Conservation (phyloP, 371 early-diverging fungal species). For the Encephalitozoon hellem region DNA sequence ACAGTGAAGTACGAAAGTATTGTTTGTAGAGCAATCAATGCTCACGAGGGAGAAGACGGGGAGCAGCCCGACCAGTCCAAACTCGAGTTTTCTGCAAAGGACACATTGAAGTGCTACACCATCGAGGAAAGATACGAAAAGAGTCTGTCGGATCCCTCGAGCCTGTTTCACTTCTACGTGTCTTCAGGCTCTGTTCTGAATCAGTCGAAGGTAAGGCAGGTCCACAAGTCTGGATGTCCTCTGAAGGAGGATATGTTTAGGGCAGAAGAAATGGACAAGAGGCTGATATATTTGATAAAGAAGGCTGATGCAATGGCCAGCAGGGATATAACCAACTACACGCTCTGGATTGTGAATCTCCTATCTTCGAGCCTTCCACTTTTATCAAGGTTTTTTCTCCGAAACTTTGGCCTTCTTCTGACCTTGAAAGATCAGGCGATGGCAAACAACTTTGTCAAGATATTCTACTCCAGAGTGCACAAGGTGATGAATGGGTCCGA, state of each 20-base stretch:
- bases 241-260: background rate
- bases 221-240: conserved; percentile 9
- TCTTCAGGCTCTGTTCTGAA: conserved; percentile 19
- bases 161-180: conserved; percentile 13
- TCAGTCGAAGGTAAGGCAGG: background rate
- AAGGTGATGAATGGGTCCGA: conserved; percentile 9
- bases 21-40: background rate
- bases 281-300: conserved; percentile 26
- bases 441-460: conserved; percentile 13
- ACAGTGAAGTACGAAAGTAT: background rate
- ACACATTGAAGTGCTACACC: background rate
- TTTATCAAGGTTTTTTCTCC: conserved; percentile 10
- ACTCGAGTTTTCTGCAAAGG: background rate
- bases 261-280: background rate
- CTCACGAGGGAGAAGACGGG: background rate
- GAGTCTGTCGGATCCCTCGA: background rate
- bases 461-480: conserved; percentile 17
- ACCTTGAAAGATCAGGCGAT: background rate
- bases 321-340: conserved; percentile 25
- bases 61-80: background rate
- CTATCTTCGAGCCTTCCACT: conserved; percentile 18
- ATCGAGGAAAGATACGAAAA: background rate
- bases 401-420: conserved; percentile 14
- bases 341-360: conserved; percentile 39
- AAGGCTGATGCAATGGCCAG: conserved; percentile 10